A percentile compares a stretch with the other conserved stretches of the same genome.
phyloP scores from a whole-genome alignment of 345 rosid genomes.

The Cochlearia excelsa region DNA sequence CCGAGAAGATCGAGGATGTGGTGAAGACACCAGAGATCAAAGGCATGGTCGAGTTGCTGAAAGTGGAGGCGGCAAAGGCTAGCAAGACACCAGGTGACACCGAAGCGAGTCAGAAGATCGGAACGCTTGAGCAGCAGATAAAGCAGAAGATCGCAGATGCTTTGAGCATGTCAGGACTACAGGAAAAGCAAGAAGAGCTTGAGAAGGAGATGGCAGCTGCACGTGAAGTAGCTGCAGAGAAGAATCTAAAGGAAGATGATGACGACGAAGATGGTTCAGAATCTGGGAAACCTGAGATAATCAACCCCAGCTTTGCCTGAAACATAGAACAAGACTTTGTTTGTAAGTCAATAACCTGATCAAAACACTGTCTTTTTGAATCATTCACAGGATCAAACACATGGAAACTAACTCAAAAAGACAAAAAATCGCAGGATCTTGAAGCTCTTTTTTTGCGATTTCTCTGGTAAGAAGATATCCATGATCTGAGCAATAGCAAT shows the following conservation, averaged over 20 bases:
- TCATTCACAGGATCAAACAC: conserved; percentile 14
- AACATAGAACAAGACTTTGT: conserved; percentile 18
- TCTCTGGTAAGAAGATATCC: conserved; percentile 2
- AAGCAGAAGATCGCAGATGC: conserved; percentile 56
- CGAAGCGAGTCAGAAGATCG: conserved; percentile 46
- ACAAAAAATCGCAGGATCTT: conserved; percentile 29
- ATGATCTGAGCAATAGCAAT: conserved; percentile 21
- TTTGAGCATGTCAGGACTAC: conserved; percentile 50
- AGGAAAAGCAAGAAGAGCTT: conserved; percentile 54
- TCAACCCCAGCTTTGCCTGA: conserved; percentile 48
- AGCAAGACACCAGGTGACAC: conserved; percentile 45
- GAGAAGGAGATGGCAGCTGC: conserved; percentile 47
- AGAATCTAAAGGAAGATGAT: conserved; percentile 39
- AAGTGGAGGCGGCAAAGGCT: conserved; percentile 60
- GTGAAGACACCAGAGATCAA: conserved; percentile 55
- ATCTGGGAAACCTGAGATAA: conserved; percentile 39
- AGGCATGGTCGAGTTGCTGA: conserved; percentile 55
- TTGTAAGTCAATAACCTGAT: conserved; percentile 22
- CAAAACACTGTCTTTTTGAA: conserved; percentile 14
- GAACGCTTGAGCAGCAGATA: conserved; percentile 57
- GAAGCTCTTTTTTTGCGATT: conserved; percentile 21
- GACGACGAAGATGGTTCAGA: conserved; percentile 30
- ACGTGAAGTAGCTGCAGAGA: conserved; percentile 37
- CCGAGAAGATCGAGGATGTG: conserved; percentile 51
- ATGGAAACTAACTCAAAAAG: conserved; percentile 18